Evolutionary conservation across 2,329 filamentous ascomycete species (phyloP), one percentile per base, ranked within the genome.

Genomic region (Neurospora sp.): DNA sequence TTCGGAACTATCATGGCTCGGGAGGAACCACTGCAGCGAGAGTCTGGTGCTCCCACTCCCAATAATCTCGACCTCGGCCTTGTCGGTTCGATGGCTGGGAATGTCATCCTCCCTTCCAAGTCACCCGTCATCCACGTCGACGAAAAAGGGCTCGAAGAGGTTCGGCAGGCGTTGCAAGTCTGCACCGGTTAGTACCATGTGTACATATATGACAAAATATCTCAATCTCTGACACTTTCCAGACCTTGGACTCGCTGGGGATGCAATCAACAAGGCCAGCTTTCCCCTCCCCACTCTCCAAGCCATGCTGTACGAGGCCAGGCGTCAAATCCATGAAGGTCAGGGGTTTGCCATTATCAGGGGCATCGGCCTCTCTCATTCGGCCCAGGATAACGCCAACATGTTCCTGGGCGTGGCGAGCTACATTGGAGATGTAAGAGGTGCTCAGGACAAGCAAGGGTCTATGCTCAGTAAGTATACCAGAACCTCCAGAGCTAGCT

Each of bases 401-500:
- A 79, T 88, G 62, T 89, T 86, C 73, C 80, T 88, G 4, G 88
- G 85, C 0, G 77, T 90, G 11, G 82, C 87, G 0, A 83, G 82
- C 69, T 83, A 89, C 73, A 82, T 90, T 67, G 87, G 84, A 1
- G 81, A 85, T 43, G 80, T 83, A 66, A 82, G 86, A 46, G 85
- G 85, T 2, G 73, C 83, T 2, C 85, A 87, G 70, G 82, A 82
- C 69, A 78, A 79, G n/a, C 81, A 81, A 62, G 83, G 83, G 11
- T 81, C 82, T 41, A 81, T 85, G 74, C 73, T 86, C 17, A 80
- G 84, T 85, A 78, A 73, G 81, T 77, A 15, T 6, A 38, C 11
- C 46, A 62, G n/a, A 52, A 62, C 4, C 4, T 36, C 3, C 15
- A 62, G 52, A 62, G 52, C 23, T 62, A 62, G 28, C 28, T 17